Evolutionary conservation across 352 stramenopile species (phyloP).

Genomic region (Blastocystis sp.): DNA sequence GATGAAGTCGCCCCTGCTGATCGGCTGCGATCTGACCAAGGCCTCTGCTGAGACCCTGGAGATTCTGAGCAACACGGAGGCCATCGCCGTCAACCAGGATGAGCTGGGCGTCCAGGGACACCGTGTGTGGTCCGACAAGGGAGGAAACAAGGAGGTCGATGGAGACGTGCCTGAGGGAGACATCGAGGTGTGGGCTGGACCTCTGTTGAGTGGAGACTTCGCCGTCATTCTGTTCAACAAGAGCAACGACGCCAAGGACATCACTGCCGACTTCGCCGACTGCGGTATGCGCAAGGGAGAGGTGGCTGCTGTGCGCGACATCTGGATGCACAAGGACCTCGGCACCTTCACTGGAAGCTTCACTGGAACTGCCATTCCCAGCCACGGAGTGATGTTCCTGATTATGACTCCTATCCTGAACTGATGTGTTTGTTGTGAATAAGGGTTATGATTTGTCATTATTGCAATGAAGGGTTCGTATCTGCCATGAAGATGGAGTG

Average conservation of each 20-base stretch:
- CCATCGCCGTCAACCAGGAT: constrained; percentile 67
- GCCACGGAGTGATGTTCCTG: constrained; percentile 39
- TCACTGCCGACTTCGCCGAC: constrained; percentile 34
- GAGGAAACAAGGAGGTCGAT: constrained; percentile 54
- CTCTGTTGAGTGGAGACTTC: constrained; percentile 56
- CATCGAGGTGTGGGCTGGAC: constrained; percentile 59
- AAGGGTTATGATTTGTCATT: no score
- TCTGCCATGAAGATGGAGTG: not conserved
- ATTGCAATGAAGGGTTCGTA: no score
- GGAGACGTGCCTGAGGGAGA: constrained; percentile 57
- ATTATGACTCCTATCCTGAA: constrained; percentile 33
- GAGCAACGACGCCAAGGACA: constrained; percentile 2
- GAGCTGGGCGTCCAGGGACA: constrained; percentile 58
- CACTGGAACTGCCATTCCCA: not conserved
- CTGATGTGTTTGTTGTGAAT: no score
- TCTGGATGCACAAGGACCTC: constrained; percentile 59
- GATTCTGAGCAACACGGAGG: constrained; percentile 64
- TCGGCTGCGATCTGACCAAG: constrained; percentile 63
- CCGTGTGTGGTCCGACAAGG: constrained; percentile 58
- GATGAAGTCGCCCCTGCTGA: constrained; percentile 64
- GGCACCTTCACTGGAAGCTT: constrained; percentile 20
- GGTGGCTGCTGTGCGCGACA: constrained; percentile 56
- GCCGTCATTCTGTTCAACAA: constrained; percentile 60
- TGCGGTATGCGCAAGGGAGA: not conserved
- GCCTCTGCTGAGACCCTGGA: constrained; percentile 59